Evolutionary conservation across 73 alveolate species (phyloP), one percentile per base, ranked within the genome.

Genomic region (Paramecium sonneborni): DNA sequence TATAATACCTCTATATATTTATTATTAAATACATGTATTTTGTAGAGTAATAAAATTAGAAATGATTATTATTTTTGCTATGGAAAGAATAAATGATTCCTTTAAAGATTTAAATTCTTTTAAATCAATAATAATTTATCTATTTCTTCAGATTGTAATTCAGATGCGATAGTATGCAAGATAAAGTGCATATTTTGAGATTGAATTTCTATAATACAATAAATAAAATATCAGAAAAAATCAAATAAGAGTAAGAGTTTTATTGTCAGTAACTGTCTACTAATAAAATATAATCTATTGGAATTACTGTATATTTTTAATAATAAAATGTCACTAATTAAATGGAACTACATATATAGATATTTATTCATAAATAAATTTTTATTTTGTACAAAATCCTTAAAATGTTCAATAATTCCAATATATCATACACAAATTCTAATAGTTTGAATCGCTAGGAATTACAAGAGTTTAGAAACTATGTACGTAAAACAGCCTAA

Each of bases 401-500:
- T 52, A 6, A 52, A 52, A 52, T 52, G 68, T 52, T n/a, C 34
- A 52, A 52, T 52, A 28, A 52, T 6, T 52, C 68, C 15, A 52
- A 52, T 18, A 18, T 52, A 52, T 52, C 68, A 9, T 52, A 52
- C 34, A 62, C 84, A 3, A 62, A 62, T n/a, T 5, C 39, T 14
- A 30, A 26, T 26, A 62, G 14, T 30, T 32, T 62, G 12, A 72
- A 79, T 26, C 23, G 90, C 12, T 79, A 57, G 7, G 90, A 79
- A 34, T 79, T 79, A 11, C 74, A 21, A 18, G 90, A 79, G 46
- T 79, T 79, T 34, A 38, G 90, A 46, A 79, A 79, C 15, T 79
- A 79, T 79, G 74, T 79, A n/a, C 46, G 90, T 4, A 41, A 44
- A 14, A 15, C 69, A 3, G 90, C 69, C 23, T 79, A 79, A 30